phyloP scores from a whole-genome alignment of 1,284 basidiomycete species.

The Wolfiporia cocos region DNA sequence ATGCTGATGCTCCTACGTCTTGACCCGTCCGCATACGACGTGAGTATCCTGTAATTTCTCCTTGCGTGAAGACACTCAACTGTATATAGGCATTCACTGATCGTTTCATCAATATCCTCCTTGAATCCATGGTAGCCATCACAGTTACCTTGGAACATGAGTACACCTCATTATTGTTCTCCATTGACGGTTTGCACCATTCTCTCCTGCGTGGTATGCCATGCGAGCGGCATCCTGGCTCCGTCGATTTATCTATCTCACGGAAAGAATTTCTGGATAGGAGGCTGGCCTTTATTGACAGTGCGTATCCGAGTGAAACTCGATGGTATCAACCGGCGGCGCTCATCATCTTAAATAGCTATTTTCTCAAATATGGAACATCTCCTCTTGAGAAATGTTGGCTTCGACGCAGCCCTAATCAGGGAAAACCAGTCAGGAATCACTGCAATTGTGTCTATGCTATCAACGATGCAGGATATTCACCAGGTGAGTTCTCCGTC shows the following conservation, averaged over 20 bases:
- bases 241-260: slow-evolving; percentile 18
- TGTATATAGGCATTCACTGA: no score
- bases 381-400: slow-evolving; percentile 8
- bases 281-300: slow-evolving; percentile 17
- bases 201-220: slow-evolving; percentile 37
- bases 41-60: slow-evolving; percentile 27
- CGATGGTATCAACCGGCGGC: no score
- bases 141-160: slow-evolving; percentile 54
- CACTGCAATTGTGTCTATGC: slow-evolving; percentile 15
- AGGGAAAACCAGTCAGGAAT: slow-evolving; percentile 16
- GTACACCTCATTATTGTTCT: slow-evolving; percentile 46
- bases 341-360: slow-evolving; percentile 8
- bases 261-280: slow-evolving; percentile 17
- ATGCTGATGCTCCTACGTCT: slow-evolving; percentile 59
- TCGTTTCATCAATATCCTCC: slow-evolving; percentile 50
- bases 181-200: slow-evolving; percentile 47
- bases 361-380: slow-evolving; percentile 19
- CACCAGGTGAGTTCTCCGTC: slow-evolving; percentile 14
- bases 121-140: slow-evolving; percentile 49
- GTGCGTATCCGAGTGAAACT: slow-evolving; percentile 18
- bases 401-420: slow-evolving; percentile 6
- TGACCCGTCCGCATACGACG: slow-evolving; percentile 60
- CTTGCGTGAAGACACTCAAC: no score
- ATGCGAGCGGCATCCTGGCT: slow-evolving; percentile 6
- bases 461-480: slow-evolving; percentile 20